phyloP scores from a whole-genome alignment of 345 rosid genomes.

The Eucalyptus marginata region DNA sequence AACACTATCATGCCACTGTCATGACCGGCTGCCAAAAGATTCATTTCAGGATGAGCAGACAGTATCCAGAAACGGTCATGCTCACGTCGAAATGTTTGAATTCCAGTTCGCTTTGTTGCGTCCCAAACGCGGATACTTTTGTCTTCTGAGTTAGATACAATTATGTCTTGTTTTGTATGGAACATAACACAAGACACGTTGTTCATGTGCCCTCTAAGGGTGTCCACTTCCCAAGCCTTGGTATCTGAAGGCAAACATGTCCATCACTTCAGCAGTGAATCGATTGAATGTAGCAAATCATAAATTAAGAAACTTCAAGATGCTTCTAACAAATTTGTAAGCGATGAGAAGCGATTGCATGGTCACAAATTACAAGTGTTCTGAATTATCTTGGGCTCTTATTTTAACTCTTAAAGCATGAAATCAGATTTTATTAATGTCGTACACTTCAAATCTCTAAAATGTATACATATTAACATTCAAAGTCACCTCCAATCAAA shows the following conservation, averaged over 20 bases:
- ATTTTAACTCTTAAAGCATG: neutral
- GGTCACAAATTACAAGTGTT: neutral
- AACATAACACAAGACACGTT: constrained; percentile 96
- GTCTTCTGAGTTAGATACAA: constrained; percentile 97
- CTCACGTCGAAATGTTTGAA: constrained; percentile 93
- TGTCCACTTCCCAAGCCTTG: constrained; percentile 99
- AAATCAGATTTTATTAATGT: neutral
- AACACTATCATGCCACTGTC: constrained; percentile 97
- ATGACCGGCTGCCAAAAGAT: constrained; percentile 95
- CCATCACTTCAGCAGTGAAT: neutral
- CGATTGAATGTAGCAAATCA: neutral
- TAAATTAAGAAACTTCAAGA: neutral
- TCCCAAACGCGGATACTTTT: constrained; percentile 98
- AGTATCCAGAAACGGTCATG: constrained; percentile 97
- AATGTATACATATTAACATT: neutral
- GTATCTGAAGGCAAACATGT: constrained; percentile 52
- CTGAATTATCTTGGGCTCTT: neutral
- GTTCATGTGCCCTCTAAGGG: constrained; percentile 92
- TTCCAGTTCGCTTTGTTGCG: constrained; percentile 78
- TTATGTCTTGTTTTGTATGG: constrained; percentile 89
- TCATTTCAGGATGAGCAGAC: constrained; percentile 90
- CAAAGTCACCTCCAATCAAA: neutral
- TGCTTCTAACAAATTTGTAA: neutral
- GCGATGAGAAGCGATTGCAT: neutral
- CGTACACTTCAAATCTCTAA: neutral